phyloP scores from a whole-genome alignment of 208 protist species.

The Leishmania major region DNA sequence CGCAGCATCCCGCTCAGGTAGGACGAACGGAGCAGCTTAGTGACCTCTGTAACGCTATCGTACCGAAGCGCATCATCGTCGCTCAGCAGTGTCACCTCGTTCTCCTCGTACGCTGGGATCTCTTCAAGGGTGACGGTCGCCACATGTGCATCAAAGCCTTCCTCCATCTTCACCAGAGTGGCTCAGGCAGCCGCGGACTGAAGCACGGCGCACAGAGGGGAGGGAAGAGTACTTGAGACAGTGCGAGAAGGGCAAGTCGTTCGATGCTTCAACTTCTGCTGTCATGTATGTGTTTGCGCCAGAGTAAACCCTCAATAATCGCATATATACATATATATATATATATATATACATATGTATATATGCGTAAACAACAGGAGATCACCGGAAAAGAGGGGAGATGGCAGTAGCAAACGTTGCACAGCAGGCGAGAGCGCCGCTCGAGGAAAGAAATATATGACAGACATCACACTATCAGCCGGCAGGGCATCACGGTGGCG shows the following conservation, averaged over 20 bases:
- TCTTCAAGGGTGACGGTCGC: conserved; percentile 12
- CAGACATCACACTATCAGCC: background rate
- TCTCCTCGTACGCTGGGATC: conserved; percentile 25
- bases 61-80: conserved; percentile 87
- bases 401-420: background rate
- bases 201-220: background rate
- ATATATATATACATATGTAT: background rate
- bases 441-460: too few species aligned
- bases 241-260: background rate
- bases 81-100: conserved; percentile 42
- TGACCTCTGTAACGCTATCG: conserved; percentile 83
- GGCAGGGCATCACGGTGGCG: too few species aligned
- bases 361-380: too few species aligned
- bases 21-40: conserved; percentile 70
- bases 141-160: conserved; percentile 69
- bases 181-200: too few species aligned
- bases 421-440: background rate
- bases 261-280: background rate
- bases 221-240: background rate
- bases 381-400: background rate
- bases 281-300: background rate
- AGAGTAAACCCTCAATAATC: background rate
- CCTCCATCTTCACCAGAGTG: conserved; percentile 33
- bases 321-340: background rate
- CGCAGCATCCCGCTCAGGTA: conserved; percentile 81